Percentiles rank a stretch among this genome's conserved stretches.
Evolutionary conservation across 495 filamentous ascomycete genomes (phyloP).

Genomic region (Penicillium psychrofluorescens): DNA sequence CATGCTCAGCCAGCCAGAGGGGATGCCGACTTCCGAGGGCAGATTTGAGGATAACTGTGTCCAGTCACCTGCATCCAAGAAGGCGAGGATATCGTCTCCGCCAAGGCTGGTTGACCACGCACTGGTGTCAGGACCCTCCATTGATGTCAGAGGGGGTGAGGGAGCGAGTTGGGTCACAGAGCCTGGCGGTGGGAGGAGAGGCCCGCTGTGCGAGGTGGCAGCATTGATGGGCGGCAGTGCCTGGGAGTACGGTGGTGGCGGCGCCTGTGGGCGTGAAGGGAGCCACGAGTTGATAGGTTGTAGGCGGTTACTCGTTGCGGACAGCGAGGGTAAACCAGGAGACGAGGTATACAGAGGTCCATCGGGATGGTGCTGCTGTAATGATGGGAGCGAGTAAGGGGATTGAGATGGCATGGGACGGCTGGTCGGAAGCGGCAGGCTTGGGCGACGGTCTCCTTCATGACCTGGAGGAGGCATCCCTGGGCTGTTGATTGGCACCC

Average conservation of each 20-base stretch:
- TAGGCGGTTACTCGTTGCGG: constrained; percentile 28
- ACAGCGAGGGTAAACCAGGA: constrained; percentile 29
- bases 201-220: constrained; percentile 18
- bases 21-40: constrained; percentile 29
- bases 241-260: constrained; percentile 33
- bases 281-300: constrained; percentile 39
- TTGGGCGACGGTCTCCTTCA: constrained; percentile 37
- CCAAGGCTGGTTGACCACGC: constrained; percentile 33
- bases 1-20: constrained; percentile 34
- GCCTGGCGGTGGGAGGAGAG: constrained; percentile 29
- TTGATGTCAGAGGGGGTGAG: constrained; percentile 30
- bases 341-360: constrained; percentile 29
- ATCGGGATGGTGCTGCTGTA: constrained; percentile 37
- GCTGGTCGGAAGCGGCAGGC: constrained; percentile 32
- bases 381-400: constrained; percentile 33
- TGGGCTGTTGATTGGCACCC: constrained; percentile 39
- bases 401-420: constrained; percentile 32
- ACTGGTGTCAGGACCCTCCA: constrained; percentile 19
- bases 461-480: constrained; percentile 27
- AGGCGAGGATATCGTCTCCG: constrained; percentile 40
- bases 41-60: constrained; percentile 23
- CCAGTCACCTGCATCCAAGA: constrained; percentile 40
- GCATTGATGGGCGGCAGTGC: constrained; percentile 36
- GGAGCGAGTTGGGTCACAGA: constrained; percentile 27
- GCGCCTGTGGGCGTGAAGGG: constrained; percentile 24